Percentiles rank a stretch among this genome's conserved stretches.
Evolutionary conservation across 768 basidiomycete species (phyloP).

Genomic region (Auriscalpium orientale): DNA sequence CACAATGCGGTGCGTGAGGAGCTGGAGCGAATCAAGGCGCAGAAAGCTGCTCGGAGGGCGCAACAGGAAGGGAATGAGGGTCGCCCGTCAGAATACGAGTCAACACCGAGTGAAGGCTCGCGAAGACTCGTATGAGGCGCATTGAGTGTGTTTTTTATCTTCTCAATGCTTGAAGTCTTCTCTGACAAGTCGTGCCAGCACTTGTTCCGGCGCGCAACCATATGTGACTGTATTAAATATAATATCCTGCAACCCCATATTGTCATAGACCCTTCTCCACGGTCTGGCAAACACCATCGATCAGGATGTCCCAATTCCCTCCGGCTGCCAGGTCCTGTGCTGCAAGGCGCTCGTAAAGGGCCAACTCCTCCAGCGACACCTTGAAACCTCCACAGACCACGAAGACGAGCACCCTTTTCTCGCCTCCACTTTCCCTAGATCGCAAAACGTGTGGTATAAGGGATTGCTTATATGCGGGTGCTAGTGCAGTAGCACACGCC

Average conservation of each 20-base stretch:
- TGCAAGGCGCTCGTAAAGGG: slow-evolving; percentile 37
- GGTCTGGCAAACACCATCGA: not conserved
- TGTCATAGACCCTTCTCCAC: not conserved
- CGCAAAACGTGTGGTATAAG: slow-evolving; percentile 49
- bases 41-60: slow-evolving; percentile 38
- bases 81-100: slow-evolving; percentile 7
- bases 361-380: slow-evolving; percentile 45
- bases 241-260: not conserved
- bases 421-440: slow-evolving; percentile 18
- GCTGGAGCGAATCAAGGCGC: slow-evolving; percentile 62
- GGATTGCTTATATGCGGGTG: slow-evolving; percentile 51
- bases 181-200: too few relatives aligned
- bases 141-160: too few relatives aligned
- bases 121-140: slow-evolving; percentile 8
- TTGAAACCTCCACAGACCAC: slow-evolving; percentile 71
- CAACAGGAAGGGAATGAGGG: slow-evolving; percentile 36
- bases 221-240: not conserved
- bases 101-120: slow-evolving; percentile 21
- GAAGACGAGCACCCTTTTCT: slow-evolving; percentile 43
- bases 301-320: not conserved
- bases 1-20: slow-evolving; percentile 60
- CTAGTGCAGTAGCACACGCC: slow-evolving; percentile 64
- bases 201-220: too few relatives aligned
- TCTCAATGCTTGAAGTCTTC: too few relatives aligned
- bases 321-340: slow-evolving; percentile 21